Percentiles rank a stretch among this genome's conserved stretches.
Conservation (phyloP, 1,284 basidiomycete genomes). For the Malassezia obtusa region DNA sequence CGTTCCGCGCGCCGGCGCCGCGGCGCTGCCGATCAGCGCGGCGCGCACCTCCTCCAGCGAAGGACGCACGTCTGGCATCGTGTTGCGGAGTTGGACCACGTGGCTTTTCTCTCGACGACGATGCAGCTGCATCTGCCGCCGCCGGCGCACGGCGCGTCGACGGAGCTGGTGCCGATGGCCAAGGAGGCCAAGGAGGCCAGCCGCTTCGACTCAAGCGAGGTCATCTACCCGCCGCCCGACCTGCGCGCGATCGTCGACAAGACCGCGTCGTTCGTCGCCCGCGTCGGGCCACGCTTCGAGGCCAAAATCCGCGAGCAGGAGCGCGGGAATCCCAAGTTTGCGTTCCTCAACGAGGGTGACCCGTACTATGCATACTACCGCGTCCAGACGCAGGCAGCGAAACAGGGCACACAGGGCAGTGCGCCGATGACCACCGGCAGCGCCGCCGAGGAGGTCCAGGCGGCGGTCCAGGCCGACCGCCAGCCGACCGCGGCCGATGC, state of each 20-base stretch:
- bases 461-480: slow-evolving; percentile 5
- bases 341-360: slow-evolving; percentile 37
- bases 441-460: neutral
- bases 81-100: slow-evolving; percentile 1
- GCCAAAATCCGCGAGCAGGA: slow-evolving; percentile 38
- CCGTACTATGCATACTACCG: slow-evolving; percentile 45
- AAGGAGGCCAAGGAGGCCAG: slow-evolving; percentile 23
- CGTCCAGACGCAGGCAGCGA: slow-evolving; percentile 28
- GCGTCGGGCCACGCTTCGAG: slow-evolving; percentile 41
- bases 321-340: slow-evolving; percentile 35
- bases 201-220: slow-evolving; percentile 31
- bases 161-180: slow-evolving; percentile 3
- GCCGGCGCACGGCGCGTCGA: slow-evolving; percentile 20
- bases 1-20: slow-evolving; percentile 56
- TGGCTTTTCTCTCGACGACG: neutral
- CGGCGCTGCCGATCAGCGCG: slow-evolving; percentile 23
- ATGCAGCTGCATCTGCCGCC: slow-evolving; percentile 32
- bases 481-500: slow-evolving; percentile 1
- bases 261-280: slow-evolving; percentile 81
- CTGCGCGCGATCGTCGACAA: slow-evolving; percentile 81
- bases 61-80: slow-evolving; percentile 15
- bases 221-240: slow-evolving; percentile 50
- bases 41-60: slow-evolving; percentile 33
- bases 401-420: slow-evolving; percentile 19
- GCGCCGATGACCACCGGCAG: slow-evolving; percentile 6